Evolutionary conservation across 345 rosid species (phyloP).

Genomic region (Conringia planisiliqua): DNA sequence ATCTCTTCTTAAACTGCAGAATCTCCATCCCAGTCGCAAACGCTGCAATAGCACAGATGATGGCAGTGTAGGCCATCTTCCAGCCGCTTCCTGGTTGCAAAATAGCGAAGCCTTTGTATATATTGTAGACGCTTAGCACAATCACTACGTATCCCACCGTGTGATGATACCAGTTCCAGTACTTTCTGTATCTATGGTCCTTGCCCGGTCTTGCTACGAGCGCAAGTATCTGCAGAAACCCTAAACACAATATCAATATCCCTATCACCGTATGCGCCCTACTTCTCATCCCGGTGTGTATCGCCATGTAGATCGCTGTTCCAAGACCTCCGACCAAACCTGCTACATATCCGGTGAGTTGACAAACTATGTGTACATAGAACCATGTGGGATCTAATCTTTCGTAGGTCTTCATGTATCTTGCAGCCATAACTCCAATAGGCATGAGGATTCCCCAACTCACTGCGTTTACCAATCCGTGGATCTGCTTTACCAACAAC

Average conservation of each 20-base stretch:
- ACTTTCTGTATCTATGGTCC: constrained; percentile 62
- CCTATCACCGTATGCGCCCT: constrained; percentile 2
- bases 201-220: constrained; percentile 49
- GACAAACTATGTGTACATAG: constrained; percentile 5
- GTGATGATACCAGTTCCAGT: constrained; percentile 83
- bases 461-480: constrained; percentile 44
- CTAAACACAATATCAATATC: neutral
- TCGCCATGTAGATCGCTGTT: constrained; percentile 28
- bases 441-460: constrained; percentile 88
- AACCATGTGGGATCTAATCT: constrained; percentile 72
- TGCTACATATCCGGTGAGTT: constrained; percentile 45
- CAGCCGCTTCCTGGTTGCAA: constrained; percentile 46
- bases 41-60: constrained; percentile 32
- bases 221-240: constrained; percentile 22
- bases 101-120: constrained; percentile 53
- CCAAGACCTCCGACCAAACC: constrained; percentile 43
- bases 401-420: constrained; percentile 69
- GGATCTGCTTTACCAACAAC: constrained; percentile 39
- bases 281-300: neutral
- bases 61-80: constrained; percentile 44
- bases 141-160: constrained; percentile 54
- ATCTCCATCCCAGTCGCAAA: constrained; percentile 24
- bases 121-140: constrained; percentile 47
- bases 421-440: constrained; percentile 56
- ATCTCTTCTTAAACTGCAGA: constrained; percentile 19